These are phyloP conservation scores for Penicillium coffeae DNA, from an alignment of 495 filamentous ascomycete genomes.

Conservation along the genomic window DNA sequence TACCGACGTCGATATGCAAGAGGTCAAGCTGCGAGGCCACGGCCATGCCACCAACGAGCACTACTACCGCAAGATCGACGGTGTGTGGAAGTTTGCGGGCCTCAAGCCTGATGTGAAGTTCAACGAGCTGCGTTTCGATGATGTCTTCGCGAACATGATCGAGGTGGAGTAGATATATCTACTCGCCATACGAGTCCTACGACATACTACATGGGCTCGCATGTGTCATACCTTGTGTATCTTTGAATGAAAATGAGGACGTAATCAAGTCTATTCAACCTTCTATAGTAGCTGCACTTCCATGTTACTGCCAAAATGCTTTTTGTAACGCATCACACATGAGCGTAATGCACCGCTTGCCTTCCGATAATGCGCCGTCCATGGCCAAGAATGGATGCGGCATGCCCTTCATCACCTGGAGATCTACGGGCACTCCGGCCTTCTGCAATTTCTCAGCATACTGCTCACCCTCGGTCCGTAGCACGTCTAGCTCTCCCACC, in stretches of 20 bases:
- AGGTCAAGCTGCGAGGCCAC: constrained; percentile 46
- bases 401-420: constrained; percentile 57
- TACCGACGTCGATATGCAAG: constrained; percentile 17
- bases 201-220: too few species aligned
- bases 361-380: constrained; percentile 53
- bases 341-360: constrained; percentile 49
- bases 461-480: constrained; percentile 49
- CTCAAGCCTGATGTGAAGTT: constrained; percentile 67
- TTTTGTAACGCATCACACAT: constrained; percentile 51
- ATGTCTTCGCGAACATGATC: constrained; percentile 32
- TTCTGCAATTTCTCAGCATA: constrained; percentile 45
- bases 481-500: constrained; percentile 54
- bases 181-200: too few species aligned
- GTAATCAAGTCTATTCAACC: constrained; percentile 8
- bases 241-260: too few species aligned
- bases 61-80: constrained; percentile 70
- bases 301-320: constrained; percentile 34
- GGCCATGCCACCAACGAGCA: constrained; percentile 68
- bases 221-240: neutral
- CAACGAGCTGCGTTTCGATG: constrained; percentile 66
- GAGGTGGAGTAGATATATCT: neutral
- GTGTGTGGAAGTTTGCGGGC: constrained; percentile 80
- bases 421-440: constrained; percentile 51
- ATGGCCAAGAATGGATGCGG: constrained; percentile 61
- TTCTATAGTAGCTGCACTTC: too few species aligned